These are phyloP conservation scores for Penicillium samsonianum DNA, from an alignment of 495 filamentous ascomycete species.

Conservation along the genomic window DNA sequence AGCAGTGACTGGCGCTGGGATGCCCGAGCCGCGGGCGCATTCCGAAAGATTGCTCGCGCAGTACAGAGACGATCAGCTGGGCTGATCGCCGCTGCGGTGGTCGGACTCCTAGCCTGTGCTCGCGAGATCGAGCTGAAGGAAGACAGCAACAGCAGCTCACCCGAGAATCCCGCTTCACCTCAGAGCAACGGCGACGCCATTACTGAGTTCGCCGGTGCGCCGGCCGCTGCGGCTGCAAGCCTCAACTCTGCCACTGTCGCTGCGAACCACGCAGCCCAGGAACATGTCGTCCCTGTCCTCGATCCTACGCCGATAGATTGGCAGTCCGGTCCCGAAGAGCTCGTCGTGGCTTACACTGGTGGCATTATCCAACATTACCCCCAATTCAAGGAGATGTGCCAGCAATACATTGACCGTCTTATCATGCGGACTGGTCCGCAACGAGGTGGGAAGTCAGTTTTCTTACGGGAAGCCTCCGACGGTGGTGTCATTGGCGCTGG, in stretches of 20 bases:
- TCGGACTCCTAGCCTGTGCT: slow-evolving; percentile 67
- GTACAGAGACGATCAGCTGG: slow-evolving; percentile 70
- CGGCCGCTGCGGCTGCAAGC: slow-evolving; percentile 15
- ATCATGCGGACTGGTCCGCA: slow-evolving; percentile 57
- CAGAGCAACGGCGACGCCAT: slow-evolving; percentile 25
- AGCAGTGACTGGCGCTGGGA: slow-evolving; percentile 60
- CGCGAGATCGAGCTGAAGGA: slow-evolving; percentile 60
- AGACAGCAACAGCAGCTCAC: slow-evolving; percentile 44
- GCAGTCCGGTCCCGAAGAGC: slow-evolving; percentile 57
- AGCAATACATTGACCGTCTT: slow-evolving; percentile 65
- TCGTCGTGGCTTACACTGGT: slow-evolving; percentile 77
- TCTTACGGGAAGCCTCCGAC: slow-evolving; percentile 69
- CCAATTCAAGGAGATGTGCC: slow-evolving; percentile 67
- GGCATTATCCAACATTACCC: slow-evolving; percentile 79
- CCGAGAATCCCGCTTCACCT: slow-evolving; percentile 35
- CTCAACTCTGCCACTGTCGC: slow-evolving; percentile 4
- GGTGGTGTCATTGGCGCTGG: slow-evolving; percentile 77
- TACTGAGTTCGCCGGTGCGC: slow-evolving; percentile 10
- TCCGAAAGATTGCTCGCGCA: slow-evolving; percentile 61
- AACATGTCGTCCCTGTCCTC: slow-evolving; percentile 49
- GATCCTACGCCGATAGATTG: slow-evolving; percentile 42
- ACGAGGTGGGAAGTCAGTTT: slow-evolving; percentile 58
- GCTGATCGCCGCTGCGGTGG: slow-evolving; percentile 69
- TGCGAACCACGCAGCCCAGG: slow-evolving; percentile 24
- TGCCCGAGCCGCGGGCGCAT: slow-evolving; percentile 50